Base-by-base conservation (phyloP, 331 rosid species). In the Acacia concinna region DNA sequence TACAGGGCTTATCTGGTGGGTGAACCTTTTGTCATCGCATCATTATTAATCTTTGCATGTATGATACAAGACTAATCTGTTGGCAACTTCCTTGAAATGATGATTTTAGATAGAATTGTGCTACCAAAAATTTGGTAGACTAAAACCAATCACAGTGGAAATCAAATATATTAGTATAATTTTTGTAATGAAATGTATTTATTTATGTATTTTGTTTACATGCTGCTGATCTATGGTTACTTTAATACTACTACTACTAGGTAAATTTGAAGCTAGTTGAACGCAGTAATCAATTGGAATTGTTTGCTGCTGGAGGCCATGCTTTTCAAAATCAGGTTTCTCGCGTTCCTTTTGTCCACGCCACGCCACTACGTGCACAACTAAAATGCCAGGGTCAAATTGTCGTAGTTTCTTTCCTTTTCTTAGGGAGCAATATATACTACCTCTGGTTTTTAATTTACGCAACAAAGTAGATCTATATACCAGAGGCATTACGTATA, bases 1-100 rank as follows among this genome's bases (percentile, higher is more conserved):
- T 77, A 30, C 66, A 17, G 20, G 40, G 66, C 57, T 67, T 41
- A 57, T 81, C 28, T 59, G 35, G 21, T 46, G 57, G 56, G 17
- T 68, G 63, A 64, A 46, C 21, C 10, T 38, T 40, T 43, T 44
- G 59, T 27, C 20, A 1, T 67, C 44, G 6, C 20, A 1, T 67
- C 44, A 2, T 66, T 66, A 35, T 37, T 0, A n/a, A 8, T 67
- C 72, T 35, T 23, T 67, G 72, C 27, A 65, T 67, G 71, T 67
- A 34, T 37, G 72, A 37, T 67, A 67, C 25, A 18, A 32, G 44
- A 18, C 35, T 64, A 17, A 64, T 32, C 70, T 18, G 44, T 44
- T 34, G 70, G 70, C 43, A 20, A 8, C 25, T 32, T 64, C 28
- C 70, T 17, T 32, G 70, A 64, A 21, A 64, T 64, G 70, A 64